Evolutionary conservation across 495 filamentous ascomycete genomes (phyloP), one percentile per base, ranked within the genome.

Genomic region (Alectoria sarmentosa): DNA sequence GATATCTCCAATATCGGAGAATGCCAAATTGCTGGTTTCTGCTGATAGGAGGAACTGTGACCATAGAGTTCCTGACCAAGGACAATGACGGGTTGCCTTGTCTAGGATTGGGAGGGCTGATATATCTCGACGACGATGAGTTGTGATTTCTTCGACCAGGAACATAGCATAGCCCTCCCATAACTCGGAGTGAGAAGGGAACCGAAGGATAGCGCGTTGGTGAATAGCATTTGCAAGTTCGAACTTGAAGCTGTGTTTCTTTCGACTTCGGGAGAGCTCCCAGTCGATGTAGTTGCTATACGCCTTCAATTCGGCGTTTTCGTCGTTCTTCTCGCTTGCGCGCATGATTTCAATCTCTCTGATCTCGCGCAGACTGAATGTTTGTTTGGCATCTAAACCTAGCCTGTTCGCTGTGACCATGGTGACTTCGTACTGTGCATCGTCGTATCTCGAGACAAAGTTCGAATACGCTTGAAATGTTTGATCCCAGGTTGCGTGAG

Each of bases 61-160:
- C 94, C 94, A 98, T 14, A 98, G 79, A 28, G 84, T 81, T 28
- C 94, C 92, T 21, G 90, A 95, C 89, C 91, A 96, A 3, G 94
- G 93, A 65, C 92, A 92, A 73, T 96, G 92, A 21, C 86, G 82
- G 3, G 90, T 92, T 21, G 90, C 91, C 60, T 90, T 82, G 67
- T 92, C 86, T 3, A 91, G 73, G 8, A 89, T 76, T 34, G 77
- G 82, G 62, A 70, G 79, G 72, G 62, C 77, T 70, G 55, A 67
- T 75, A 70, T 8, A 75, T 77, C 60, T 76, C 75, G 37, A 60
- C 65, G 55, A 74, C 72, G 17, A 69, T 71, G 63, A 72, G 74
- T 69, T 75, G 72, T 23, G 74, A 74, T 67, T 67, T 82, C 75
- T 41, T 78, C 76, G 52, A 83, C 77, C 26, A 96, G 76, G 69